Conservation (phyloP, 345 rosid species). For the Alliaria petiolata region DNA sequence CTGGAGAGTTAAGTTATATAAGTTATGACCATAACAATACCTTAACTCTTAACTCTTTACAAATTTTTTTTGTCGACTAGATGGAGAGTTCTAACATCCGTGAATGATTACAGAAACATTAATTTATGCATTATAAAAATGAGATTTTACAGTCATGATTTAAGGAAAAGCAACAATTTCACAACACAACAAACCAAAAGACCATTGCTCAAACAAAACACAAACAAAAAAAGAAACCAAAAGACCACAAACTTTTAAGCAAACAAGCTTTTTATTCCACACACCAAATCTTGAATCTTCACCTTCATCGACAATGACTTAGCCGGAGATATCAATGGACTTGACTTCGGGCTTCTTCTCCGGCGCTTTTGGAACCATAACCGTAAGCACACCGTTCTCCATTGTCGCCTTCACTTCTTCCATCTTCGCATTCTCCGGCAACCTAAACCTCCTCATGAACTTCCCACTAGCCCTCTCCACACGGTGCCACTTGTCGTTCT, state of each 20-base stretch:
- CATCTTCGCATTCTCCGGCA: conserved; percentile 33
- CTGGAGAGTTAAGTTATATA: too few species aligned
- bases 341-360: conserved; percentile 38
- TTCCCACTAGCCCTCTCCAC: conserved; percentile 32
- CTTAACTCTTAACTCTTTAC: too few species aligned
- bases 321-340: conserved; percentile 51
- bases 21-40: too few species aligned
- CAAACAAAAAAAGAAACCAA: neutral
- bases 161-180: neutral
- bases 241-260: neutral
- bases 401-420: conserved; percentile 46
- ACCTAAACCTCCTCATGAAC: conserved; percentile 36
- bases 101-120: neutral
- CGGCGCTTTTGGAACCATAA: conserved; percentile 38
- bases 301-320: neutral
- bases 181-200: neutral
- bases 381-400: conserved; percentile 55
- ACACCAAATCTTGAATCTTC: neutral
- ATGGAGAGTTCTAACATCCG: too few species aligned
- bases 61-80: too few species aligned
- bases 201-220: too few species aligned
- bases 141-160: neutral
- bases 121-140: conserved; percentile 4
- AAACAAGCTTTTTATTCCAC: neutral
- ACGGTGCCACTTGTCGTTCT: conserved; percentile 33